phyloP scores from a whole-genome alignment of 768 basidiomycete species.

The Pisolithus orientalis region DNA sequence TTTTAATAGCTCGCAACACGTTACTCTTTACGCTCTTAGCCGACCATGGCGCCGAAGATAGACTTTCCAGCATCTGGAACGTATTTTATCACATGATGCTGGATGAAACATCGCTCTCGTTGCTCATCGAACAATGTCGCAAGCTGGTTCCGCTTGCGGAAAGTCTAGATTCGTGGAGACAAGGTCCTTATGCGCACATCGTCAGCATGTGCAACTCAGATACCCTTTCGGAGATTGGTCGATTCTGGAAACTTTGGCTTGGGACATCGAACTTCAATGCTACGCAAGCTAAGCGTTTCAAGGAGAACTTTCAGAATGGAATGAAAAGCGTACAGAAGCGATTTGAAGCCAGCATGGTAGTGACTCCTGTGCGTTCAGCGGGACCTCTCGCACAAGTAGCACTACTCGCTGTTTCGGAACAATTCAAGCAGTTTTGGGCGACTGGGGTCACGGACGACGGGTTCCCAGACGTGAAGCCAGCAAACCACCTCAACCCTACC shows the following conservation, averaged over 20 bases:
- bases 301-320: slow-evolving; percentile 14
- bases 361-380: slow-evolving; percentile 21
- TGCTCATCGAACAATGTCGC: slow-evolving; percentile 22
- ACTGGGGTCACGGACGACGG: slow-evolving; percentile 16
- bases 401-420: slow-evolving; percentile 1
- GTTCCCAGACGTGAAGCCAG: background rate
- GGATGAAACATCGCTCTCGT: slow-evolving; percentile 15
- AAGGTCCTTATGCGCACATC: slow-evolving; percentile 22
- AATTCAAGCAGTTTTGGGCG: slow-evolving; percentile 22
- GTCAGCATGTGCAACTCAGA: slow-evolving; percentile 16
- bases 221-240: slow-evolving; percentile 19
- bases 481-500: slow-evolving; percentile 24
- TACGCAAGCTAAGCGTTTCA: slow-evolving; percentile 8
- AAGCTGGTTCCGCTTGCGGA: slow-evolving; percentile 14
- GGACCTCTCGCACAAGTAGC: slow-evolving; percentile 17
- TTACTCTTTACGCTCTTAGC: slow-evolving; percentile 23
- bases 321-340: slow-evolving; percentile 8
- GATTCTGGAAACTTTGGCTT: slow-evolving; percentile 15
- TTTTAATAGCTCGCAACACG: slow-evolving; percentile 22
- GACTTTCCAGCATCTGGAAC: slow-evolving; percentile 21
- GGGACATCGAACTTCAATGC: slow-evolving; percentile 10
- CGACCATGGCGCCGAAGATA: slow-evolving; percentile 12
- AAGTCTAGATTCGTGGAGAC: slow-evolving; percentile 17
- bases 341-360: background rate
- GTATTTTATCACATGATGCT: slow-evolving; percentile 25